phyloP scores from a whole-genome alignment of 208 protist genomes.

The Vickermania spadyakhi region DNA sequence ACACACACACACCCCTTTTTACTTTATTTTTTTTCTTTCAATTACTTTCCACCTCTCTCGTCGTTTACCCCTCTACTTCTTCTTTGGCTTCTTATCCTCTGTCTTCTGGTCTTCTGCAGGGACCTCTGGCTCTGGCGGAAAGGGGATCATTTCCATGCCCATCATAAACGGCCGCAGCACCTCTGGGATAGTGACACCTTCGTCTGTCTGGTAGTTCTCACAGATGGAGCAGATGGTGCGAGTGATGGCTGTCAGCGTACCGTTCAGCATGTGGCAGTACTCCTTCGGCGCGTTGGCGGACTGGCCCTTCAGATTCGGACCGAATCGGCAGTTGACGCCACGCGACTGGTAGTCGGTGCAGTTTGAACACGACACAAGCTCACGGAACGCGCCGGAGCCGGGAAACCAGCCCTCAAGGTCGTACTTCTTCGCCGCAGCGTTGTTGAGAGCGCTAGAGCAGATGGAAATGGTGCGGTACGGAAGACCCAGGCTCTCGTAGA shows the following conservation, averaged over 20 bases:
- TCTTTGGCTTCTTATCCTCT: conserved; percentile 15
- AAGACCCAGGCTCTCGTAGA: conserved; percentile 90
- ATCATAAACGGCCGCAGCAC: conserved; percentile 89
- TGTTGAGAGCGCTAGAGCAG: conserved; percentile 96
- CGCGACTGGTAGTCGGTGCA: conserved; percentile 99
- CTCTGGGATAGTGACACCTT: conserved; percentile 90
- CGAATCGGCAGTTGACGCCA: conserved; percentile 84
- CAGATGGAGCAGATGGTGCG: conserved; percentile 99
- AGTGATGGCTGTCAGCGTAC: conserved; percentile 96
- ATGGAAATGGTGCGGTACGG: conserved; percentile 94
- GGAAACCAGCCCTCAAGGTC: conserved; percentile 99
- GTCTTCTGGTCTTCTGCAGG: conserved; percentile 5
- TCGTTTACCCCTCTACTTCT: no score
- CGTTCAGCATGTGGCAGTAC: conserved; percentile 99
- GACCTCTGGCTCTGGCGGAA: conserved; percentile 15
- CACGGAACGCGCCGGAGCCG: conserved; percentile 92
- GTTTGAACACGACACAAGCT: conserved; percentile 99
- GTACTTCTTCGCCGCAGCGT: conserved; percentile 99
- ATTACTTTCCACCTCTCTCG: no score
- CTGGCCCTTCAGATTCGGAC: conserved; percentile 68
- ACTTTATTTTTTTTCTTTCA: no score
- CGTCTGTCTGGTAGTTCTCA: conserved; percentile 99
- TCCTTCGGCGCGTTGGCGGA: conserved; percentile 83
- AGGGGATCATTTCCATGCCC: conserved; percentile 72
- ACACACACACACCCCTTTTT: no score